Evolutionary conservation across 2,329 filamentous ascomycete genomes (phyloP).

Genomic region (Xylaria sp.): DNA sequence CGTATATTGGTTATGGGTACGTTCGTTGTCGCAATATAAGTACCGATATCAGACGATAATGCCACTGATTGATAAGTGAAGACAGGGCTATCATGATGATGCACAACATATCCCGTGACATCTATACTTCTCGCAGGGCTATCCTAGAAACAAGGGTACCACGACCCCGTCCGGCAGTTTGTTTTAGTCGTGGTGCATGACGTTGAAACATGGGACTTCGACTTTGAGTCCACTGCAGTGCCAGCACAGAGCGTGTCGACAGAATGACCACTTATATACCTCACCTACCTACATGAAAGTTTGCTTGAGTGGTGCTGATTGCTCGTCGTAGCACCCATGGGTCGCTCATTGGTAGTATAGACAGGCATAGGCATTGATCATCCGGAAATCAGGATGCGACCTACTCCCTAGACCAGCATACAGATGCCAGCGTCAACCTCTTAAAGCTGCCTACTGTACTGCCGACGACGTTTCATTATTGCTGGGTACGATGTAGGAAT

Average conservation of each 20-base stretch:
- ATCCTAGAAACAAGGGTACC: constrained; percentile 1
- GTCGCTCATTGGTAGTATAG: neutral
- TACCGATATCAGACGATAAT: neutral
- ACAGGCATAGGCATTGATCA: neutral
- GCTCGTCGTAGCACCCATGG: neutral
- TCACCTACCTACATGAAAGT: neutral
- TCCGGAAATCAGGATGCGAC: neutral
- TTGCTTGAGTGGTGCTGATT: neutral
- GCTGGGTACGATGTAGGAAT: neutral
- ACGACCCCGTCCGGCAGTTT: neutral
- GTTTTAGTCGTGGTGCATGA: constrained; percentile 11
- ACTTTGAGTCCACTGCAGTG: neutral
- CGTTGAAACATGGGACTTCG: constrained; percentile 3
- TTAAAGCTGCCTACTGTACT: neutral
- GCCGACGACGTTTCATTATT: constrained; percentile 1
- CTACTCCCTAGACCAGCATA: neutral
- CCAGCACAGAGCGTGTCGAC: neutral
- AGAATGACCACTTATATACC: neutral
- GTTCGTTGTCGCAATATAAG: neutral
- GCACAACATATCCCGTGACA: constrained; percentile 3
- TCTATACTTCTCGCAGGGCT: neutral
- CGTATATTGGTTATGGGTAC: too few species aligned
- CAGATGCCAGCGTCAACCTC: neutral
- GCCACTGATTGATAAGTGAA: neutral
- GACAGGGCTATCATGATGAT: neutral